Conservation (phyloP, 805 yeast species). For the Blastobotrys robertii region DNA sequence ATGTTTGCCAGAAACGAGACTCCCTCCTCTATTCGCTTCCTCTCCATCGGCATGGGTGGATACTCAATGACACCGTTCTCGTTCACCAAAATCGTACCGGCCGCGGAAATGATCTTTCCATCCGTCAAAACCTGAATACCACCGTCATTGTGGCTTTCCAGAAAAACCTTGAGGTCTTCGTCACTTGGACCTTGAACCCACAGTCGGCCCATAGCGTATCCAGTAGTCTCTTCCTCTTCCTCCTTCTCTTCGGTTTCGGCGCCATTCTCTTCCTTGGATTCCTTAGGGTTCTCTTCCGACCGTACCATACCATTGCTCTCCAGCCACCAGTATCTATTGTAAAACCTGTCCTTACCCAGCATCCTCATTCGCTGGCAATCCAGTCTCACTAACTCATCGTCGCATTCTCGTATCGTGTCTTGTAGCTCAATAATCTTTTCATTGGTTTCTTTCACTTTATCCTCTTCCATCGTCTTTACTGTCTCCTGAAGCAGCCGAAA, state of each 20-base stretch:
- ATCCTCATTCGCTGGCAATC: slow-evolving; percentile 70
- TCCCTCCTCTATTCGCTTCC: slow-evolving; percentile 60
- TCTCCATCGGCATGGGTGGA: slow-evolving; percentile 26
- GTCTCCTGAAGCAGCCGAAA: slow-evolving; percentile 43
- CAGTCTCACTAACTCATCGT: slow-evolving; percentile 38
- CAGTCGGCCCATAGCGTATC: slow-evolving; percentile 66
- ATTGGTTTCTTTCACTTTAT: slow-evolving; percentile 24
- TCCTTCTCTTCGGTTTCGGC: slow-evolving; percentile 35
- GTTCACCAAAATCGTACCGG: slow-evolving; percentile 4
- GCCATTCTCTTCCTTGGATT: slow-evolving; percentile 20
- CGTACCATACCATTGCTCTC: slow-evolving; percentile 62
- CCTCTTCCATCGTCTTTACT: slow-evolving; percentile 38
- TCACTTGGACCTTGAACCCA: slow-evolving; percentile 87
- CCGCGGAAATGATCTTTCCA: slow-evolving; percentile 3
- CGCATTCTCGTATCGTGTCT: slow-evolving; percentile 42
- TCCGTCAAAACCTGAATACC: slow-evolving; percentile 10
- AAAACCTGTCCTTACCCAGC: slow-evolving; percentile 75
- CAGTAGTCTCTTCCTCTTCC: slow-evolving; percentile 23
- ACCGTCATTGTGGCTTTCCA: slow-evolving; percentile 14
- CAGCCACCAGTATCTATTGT: slow-evolving; percentile 92
- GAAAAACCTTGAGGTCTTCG: slow-evolving; percentile 33
- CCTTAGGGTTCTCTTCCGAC: slow-evolving; percentile 5
- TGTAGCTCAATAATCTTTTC: slow-evolving; percentile 38
- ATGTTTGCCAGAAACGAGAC: slow-evolving; percentile 43
- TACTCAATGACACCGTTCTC: slow-evolving; percentile 4